These are phyloP conservation scores for Capronia coronata DNA, from an alignment of 2,329 filamentous ascomycete species.

Conservation along the genomic window DNA sequence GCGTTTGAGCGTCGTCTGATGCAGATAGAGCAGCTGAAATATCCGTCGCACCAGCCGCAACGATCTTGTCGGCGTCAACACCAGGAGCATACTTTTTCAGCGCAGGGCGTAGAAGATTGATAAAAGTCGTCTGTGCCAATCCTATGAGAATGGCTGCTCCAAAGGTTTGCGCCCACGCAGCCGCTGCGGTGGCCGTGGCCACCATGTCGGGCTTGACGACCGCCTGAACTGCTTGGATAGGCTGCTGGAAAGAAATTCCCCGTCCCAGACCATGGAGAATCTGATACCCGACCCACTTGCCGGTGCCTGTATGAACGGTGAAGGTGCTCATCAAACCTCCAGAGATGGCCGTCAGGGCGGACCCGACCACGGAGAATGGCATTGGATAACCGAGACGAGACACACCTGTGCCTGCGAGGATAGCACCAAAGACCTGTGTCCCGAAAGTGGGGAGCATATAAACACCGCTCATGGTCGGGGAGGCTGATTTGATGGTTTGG, in stretches of 20 bases:
- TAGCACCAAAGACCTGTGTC: constrained; percentile 18
- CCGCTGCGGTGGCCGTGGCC: constrained; percentile 23
- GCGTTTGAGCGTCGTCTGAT: not conserved
- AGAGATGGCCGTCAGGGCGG: constrained; percentile 30
- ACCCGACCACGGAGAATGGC: constrained; percentile 31
- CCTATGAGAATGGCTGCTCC: constrained; percentile 27
- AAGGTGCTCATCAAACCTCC: constrained; percentile 34
- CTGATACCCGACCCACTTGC: constrained; percentile 32
- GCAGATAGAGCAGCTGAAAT: constrained; percentile 12
- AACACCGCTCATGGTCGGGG: constrained; percentile 26
- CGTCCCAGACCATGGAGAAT: constrained; percentile 28
- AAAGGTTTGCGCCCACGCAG: constrained; percentile 26
- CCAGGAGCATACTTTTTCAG: constrained; percentile 8
- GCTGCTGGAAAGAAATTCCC: constrained; percentile 30
- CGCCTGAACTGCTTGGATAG: constrained; percentile 25
- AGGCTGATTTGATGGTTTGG: constrained; percentile 38
- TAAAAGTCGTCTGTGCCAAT: constrained; percentile 25
- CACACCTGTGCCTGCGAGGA: constrained; percentile 20
- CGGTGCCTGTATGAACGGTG: constrained; percentile 21
- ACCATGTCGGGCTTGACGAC: constrained; percentile 21
- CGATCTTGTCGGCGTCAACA: constrained; percentile 18
- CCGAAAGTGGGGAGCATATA: constrained; percentile 24
- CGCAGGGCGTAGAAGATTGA: constrained; percentile 16
- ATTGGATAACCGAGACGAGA: constrained; percentile 33
- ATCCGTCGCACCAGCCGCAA: constrained; percentile 23